phyloP scores from a whole-genome alignment of 495 filamentous ascomycete genomes.

The Talaromyces stipitatus region DNA sequence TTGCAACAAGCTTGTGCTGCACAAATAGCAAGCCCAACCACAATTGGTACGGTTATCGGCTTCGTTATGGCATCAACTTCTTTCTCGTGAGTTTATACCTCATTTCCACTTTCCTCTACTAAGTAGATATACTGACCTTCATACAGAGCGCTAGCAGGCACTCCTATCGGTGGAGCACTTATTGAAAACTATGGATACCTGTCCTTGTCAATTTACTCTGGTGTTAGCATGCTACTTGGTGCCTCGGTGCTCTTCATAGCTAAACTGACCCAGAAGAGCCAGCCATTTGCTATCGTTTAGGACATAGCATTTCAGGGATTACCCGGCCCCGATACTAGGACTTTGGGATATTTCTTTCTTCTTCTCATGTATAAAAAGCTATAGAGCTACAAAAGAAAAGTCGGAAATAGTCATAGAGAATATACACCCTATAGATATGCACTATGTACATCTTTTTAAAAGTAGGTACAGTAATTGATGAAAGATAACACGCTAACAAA shows the following conservation, averaged over 20 bases:
- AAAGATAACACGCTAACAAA: background rate
- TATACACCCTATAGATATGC: background rate
- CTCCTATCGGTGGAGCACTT: slow-evolving; percentile 28
- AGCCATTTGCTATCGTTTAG: slow-evolving; percentile 18
- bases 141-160: slow-evolving; percentile 26
- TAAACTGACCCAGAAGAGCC: slow-evolving; percentile 15
- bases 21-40: slow-evolving; percentile 23
- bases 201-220: slow-evolving; percentile 26
- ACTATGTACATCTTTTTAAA: background rate
- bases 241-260: slow-evolving; percentile 18
- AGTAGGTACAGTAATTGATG: background rate
- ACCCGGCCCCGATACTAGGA: too few relatives aligned
- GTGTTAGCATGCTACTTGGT: slow-evolving; percentile 24
- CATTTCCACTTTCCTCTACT: background rate
- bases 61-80: slow-evolving; percentile 24
- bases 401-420: background rate
- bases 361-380: background rate
- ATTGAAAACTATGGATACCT: slow-evolving; percentile 27
- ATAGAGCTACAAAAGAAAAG: background rate
- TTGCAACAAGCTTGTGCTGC: slow-evolving; percentile 35
- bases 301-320: background rate
- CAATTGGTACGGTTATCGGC: slow-evolving; percentile 26
- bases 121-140: background rate
- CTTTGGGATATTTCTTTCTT: too few relatives aligned
- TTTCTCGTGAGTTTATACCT: slow-evolving; percentile 22